phyloP scores from a whole-genome alignment of 805 yeast genomes.

The Metschnikowia matae region DNA sequence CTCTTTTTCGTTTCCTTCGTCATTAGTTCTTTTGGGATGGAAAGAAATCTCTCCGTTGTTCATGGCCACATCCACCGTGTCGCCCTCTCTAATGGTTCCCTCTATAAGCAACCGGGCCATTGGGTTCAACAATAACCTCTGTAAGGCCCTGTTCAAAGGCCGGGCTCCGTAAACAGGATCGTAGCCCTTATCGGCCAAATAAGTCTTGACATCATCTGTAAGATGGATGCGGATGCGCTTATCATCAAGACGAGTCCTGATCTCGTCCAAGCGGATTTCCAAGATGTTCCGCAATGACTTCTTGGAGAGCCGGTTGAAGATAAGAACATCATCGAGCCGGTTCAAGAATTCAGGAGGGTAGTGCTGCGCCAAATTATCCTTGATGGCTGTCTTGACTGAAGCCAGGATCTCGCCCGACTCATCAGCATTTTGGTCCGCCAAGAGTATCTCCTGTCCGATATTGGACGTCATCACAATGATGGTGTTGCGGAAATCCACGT shows the following conservation, averaged over 20 bases:
- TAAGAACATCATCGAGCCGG: slow-evolving; percentile 89
- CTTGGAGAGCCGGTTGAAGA: slow-evolving; percentile 86
- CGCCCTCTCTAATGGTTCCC: slow-evolving; percentile 58
- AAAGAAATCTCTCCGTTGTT: slow-evolving; percentile 24
- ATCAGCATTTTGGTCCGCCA: slow-evolving; percentile 57
- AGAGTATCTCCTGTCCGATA: slow-evolving; percentile 86
- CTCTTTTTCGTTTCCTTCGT: too few relatives aligned
- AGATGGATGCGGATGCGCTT: slow-evolving; percentile 65
- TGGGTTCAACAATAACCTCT: slow-evolving; percentile 80
- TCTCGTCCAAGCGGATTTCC: slow-evolving; percentile 77
- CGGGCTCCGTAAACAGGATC: slow-evolving; percentile 94
- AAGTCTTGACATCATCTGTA: slow-evolving; percentile 61
- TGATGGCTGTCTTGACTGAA: slow-evolving; percentile 52
- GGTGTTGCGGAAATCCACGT: slow-evolving; percentile 90
- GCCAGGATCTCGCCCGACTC: slow-evolving; percentile 58
- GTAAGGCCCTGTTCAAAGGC: slow-evolving; percentile 87
- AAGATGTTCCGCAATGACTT: slow-evolving; percentile 72
- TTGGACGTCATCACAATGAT: slow-evolving; percentile 95
- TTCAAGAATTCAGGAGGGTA: slow-evolving; percentile 96
- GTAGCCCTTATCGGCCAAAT: slow-evolving; percentile 83
- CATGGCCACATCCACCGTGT: slow-evolving; percentile 27
- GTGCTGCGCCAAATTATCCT: slow-evolving; percentile 60
- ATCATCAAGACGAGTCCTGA: slow-evolving; percentile 71
- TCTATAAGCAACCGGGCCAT: slow-evolving; percentile 75
- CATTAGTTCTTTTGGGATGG: too few relatives aligned